Base-by-base conservation (phyloP, 106 monocot species). In the Apostasia shenzhenica region DNA sequence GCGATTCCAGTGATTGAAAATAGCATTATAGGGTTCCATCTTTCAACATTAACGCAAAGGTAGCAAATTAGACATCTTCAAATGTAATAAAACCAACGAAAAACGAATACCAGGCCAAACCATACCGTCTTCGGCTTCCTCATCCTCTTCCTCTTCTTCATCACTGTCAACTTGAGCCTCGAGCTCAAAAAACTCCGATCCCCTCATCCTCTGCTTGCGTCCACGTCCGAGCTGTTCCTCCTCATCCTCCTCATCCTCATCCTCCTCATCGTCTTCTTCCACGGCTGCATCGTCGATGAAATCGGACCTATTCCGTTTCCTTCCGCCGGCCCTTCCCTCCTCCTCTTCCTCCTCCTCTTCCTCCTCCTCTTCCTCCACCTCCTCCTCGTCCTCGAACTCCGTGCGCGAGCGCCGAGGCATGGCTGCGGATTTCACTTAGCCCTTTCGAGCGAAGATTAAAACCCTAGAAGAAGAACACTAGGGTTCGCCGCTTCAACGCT, bases 111-210 rank as follows among this genome's bases (percentile, higher is more conserved):
- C 59, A 26, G 26, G 26, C 26, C 26, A 26, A 26, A 26, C 26
- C 26, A 26, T 84, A 85, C 90, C 90, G 51, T 93, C 93, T 41
- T 93, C 99, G 2, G 66, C 99, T 26, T 93, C 99, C 43, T 90
- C 97, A 7, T 92, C 92, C 9, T 99, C 99, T 67, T 93, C 93
- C 51, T 93, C 88, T 4, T 83, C 92, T 1, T 88, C 92, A 48
- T 84, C 88, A 46, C 63, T 75, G 45, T 90, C 93, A 1, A 88
- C 93, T 8, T 42, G 63, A 0, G 99, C 99, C 74, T 99, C 99
- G 3, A 78, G 61, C 1, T 99, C 93, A 13, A 93, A 80, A 64
- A 85, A 99, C 72, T 92, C 70, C 1, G 86, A 76, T 4, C 77
- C 85, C 73, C 72, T 61, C 74, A 73, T 81, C 66, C 76, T 75